Percentiles rank a stretch among this genome's conserved stretches.
Evolutionary conservation across 352 stramenopile genomes (phyloP).

Genomic region (Blastocystis sp.): DNA sequence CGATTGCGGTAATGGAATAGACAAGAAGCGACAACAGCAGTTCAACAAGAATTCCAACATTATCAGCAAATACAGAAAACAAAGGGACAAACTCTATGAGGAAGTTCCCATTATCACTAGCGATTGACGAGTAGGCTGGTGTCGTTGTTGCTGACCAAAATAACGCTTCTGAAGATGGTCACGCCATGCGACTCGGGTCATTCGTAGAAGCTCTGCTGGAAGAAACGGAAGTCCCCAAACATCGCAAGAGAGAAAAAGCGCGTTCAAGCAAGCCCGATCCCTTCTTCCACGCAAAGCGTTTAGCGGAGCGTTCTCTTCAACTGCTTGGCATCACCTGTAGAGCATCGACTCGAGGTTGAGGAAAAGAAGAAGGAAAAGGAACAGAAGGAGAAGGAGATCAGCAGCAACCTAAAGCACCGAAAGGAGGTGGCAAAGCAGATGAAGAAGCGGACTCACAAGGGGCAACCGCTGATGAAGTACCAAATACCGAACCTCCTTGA

Average conservation of each 20-base stretch:
- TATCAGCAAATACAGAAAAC: conserved; percentile 53
- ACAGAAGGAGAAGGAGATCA: conserved; percentile 36
- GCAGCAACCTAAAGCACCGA: not conserved
- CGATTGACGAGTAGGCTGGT: conserved; percentile 24
- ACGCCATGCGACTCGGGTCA: not conserved
- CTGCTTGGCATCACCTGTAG: not conserved
- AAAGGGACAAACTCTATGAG: conserved; percentile 49
- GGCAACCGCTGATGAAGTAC: conserved; percentile 61
- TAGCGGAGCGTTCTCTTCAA: conserved; percentile 3
- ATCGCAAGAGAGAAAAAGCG: not conserved
- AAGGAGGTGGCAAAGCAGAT: conserved; percentile 13
- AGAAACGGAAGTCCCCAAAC: not conserved
- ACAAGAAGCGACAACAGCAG: conserved; percentile 32
- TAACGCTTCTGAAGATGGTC: conserved; percentile 20
- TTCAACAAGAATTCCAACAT: conserved; percentile 63
- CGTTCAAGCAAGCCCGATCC: conserved; percentile 47
- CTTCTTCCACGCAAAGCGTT: conserved; percentile 48
- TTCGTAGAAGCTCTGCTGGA: conserved; percentile 6
- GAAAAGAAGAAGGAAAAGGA: conserved; percentile 29
- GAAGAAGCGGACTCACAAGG: conserved; percentile 22
- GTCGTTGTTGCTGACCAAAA: not conserved
- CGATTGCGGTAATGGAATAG: not conserved
- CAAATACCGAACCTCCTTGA: conserved; percentile 61
- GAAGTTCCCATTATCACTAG: conserved; percentile 15
- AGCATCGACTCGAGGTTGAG: conserved; percentile 14